Conservation (phyloP, 1,284 basidiomycete species). For the Microbotryum intermedium region DNA sequence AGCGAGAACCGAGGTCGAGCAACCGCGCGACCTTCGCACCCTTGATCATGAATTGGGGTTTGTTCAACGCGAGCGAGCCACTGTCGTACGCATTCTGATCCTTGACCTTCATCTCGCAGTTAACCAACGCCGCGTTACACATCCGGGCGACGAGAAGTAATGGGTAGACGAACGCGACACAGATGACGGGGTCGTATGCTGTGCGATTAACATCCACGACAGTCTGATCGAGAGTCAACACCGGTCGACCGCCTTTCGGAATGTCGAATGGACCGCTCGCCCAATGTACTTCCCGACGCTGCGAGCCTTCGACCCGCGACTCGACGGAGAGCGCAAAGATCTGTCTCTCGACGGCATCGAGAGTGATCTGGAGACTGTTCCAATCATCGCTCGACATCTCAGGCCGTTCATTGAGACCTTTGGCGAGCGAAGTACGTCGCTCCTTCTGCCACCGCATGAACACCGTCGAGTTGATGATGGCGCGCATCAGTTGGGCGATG, state of each 20-base stretch:
- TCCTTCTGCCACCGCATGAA: constrained; percentile 10
- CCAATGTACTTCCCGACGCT: neutral
- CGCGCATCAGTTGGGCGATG: constrained; percentile 8
- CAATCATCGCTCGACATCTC: constrained; percentile 4
- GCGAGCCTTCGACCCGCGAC: neutral
- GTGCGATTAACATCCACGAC: constrained; percentile 2
- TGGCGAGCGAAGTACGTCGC: neutral
- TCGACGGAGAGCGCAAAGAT: constrained; percentile 4
- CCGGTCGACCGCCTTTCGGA: neutral
- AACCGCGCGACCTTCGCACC: constrained; percentile 2
- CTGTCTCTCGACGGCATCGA: constrained; percentile 5
- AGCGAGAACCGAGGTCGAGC: constrained; percentile 7
- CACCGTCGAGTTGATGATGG: constrained; percentile 20
- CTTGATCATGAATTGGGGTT: neutral
- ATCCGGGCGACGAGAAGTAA: constrained; percentile 9
- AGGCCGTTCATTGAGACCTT: neutral
- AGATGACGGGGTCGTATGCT: constrained; percentile 3
- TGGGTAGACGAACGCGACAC: constrained; percentile 8
- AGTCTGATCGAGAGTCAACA: neutral
- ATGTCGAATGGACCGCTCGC: constrained; percentile 6
- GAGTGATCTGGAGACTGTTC: neutral
- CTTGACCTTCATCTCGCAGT: constrained; percentile 1
- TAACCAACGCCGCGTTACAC: constrained; percentile 8
- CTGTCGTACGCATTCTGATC: neutral
- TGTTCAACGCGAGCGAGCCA: neutral